Conservation (phyloP, 352 stramenopile species). For the Elongisporangium anandrum region DNA sequence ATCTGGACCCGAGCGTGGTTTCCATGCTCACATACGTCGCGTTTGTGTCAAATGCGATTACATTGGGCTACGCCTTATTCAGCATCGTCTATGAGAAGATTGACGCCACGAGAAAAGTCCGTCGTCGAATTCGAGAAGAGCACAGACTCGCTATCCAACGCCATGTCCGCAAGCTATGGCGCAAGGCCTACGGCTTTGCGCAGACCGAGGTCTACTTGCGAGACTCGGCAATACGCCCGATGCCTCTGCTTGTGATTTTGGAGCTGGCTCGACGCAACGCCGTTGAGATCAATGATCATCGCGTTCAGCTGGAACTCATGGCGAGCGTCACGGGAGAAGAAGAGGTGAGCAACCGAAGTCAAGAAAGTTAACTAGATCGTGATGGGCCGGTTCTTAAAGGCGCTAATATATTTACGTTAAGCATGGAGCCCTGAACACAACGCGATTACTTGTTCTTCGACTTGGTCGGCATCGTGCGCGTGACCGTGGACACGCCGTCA, state of each 20-base stretch:
- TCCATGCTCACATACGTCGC: conserved; percentile 44
- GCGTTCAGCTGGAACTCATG: conserved; percentile 36
- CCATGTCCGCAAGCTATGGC: conserved; percentile 55
- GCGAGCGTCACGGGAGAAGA: conserved; percentile 4
- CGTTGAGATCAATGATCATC: conserved; percentile 26
- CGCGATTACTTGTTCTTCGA: conserved; percentile 13
- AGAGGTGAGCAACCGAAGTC: neutral
- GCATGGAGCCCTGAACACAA: neutral
- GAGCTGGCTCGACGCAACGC: conserved; percentile 54
- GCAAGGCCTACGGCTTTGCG: conserved; percentile 44
- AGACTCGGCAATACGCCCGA: conserved; percentile 31
- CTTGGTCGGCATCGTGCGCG: conserved; percentile 86
- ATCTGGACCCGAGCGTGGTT: conserved; percentile 38
- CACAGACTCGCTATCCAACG: conserved; percentile 37
- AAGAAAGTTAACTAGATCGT: neutral
- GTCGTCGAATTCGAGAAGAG: conserved; percentile 30
- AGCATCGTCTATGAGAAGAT: conserved; percentile 65
- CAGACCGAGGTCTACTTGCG: conserved; percentile 56
- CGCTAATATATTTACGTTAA: conserved; percentile 1
- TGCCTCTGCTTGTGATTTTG: conserved; percentile 50
- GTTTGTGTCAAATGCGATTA: conserved; percentile 48
- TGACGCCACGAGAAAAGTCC: conserved; percentile 17
- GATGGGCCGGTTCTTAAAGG: neutral
- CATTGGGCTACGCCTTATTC: conserved; percentile 39
- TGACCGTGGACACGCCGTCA: conserved; percentile 99